A percentile compares a stretch with the other conserved stretches of the same genome.
phyloP scores from a whole-genome alignment of 1,284 basidiomycete species.

The Laetiporus sulphureus region DNA sequence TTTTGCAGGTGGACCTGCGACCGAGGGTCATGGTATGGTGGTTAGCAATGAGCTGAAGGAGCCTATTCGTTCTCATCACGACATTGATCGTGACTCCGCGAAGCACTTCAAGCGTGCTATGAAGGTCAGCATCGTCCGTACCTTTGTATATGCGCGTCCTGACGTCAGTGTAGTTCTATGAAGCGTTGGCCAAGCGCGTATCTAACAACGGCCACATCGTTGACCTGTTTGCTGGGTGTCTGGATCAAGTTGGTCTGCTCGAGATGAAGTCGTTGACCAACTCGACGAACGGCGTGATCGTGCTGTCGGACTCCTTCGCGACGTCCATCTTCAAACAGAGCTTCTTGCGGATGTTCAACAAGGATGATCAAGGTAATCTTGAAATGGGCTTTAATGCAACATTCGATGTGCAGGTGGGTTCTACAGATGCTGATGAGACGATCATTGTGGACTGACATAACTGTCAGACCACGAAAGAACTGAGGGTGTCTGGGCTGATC shows the following conservation, averaged over 20 bases:
- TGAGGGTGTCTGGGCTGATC: constrained; percentile 97
- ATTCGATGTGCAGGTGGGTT: constrained; percentile 87
- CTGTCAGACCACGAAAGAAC: constrained; percentile 92
- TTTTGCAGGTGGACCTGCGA: constrained; percentile 94
- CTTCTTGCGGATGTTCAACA: constrained; percentile 91
- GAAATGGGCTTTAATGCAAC: constrained; percentile 99
- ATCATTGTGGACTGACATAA: background rate
- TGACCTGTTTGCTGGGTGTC: constrained; percentile 94
- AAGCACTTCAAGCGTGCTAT: constrained; percentile 97
- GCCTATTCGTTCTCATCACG: constrained; percentile 97
- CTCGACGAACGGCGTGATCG: constrained; percentile 94
- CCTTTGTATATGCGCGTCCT: constrained; percentile 4
- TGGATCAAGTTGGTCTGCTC: constrained; percentile 95
- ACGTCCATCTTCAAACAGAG: constrained; percentile 99
- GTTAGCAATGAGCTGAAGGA: constrained; percentile 95
- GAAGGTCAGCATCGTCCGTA: constrained; percentile 53
- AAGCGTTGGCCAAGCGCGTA: constrained; percentile 88
- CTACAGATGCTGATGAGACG: background rate
- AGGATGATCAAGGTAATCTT: constrained; percentile 89
- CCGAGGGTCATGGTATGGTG: constrained; percentile 96
- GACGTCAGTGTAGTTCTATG: constrained; percentile 72
- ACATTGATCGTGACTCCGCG: constrained; percentile 95
- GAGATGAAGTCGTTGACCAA: constrained; percentile 98
- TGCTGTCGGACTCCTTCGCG: constrained; percentile 95
- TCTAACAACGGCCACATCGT: constrained; percentile 94